Base-by-base conservation (phyloP, 495 filamentous ascomycete species). In the Penicillium cataractarum region DNA sequence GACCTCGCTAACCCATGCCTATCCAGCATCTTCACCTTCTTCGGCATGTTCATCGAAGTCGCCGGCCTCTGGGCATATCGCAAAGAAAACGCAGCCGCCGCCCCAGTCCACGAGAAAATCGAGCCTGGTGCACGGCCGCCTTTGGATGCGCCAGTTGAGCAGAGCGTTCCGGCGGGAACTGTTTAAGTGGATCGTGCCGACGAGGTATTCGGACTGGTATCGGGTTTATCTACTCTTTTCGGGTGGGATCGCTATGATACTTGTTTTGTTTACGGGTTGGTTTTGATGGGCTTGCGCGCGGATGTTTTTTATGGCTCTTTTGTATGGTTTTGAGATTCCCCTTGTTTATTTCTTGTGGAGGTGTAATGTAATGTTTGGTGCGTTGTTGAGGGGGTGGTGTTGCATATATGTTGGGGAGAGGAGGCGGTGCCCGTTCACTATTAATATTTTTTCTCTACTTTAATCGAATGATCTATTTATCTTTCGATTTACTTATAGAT, bases 1-100 rank as follows among this genome's bases (percentile, higher is more conserved):
- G 15, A 42, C 2, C 2, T 29, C 12, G 24, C 40, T 10, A 32
- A 57, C 57, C 64, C 44, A 55, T n/a, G 12, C 32, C 13, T 10
- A 22, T 32, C 4, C 61, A 84, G 68, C 75, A 68, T 72, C 63
- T 71, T 77, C 54, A 71, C 73, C 31, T 83, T 83, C 73, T 79
- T 85, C 67, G 78, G 79, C 63, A 74, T 85, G 39, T 65, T 86
- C 65, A 76, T 85, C 57, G 84, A 87, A 65, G 76, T 83, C 39
- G 68, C 78, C 48, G 75, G 74, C 49, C 80, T 83, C 46, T 86
- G 84, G 84, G 66, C 74, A 21, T 72, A 76, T 53, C 68, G 69
- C 35, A 73, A 64, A 50, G 71, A 71, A 46, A 71, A 65, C 58
- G 35, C 53, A 19, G 22, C 55, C 12, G 24, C 55, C 26, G 39